These are phyloP conservation scores for Cutaneotrichosporon sp. DNA, from an alignment of 1,284 basidiomycete species.

Conservation along the genomic window DNA sequence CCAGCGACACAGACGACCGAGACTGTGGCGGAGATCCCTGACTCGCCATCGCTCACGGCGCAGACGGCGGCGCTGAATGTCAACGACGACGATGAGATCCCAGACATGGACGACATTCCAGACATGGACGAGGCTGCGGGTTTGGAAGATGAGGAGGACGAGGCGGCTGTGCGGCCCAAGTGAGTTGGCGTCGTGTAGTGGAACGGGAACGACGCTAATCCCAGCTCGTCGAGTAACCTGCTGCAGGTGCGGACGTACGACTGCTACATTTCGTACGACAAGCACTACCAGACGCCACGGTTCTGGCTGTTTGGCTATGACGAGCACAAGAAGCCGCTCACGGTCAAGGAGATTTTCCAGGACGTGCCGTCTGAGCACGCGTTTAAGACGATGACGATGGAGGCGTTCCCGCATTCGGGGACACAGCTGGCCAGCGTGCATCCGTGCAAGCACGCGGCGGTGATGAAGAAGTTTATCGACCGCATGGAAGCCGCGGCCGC, in stretches of 20 bases:
- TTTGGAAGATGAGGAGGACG: slow-evolving; percentile 68
- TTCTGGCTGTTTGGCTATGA: slow-evolving; percentile 94
- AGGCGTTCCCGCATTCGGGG: slow-evolving; percentile 87
- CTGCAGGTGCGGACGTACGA: slow-evolving; percentile 97
- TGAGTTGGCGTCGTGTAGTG: slow-evolving; percentile 2
- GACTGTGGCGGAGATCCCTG: slow-evolving; percentile 44
- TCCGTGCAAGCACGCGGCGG: slow-evolving; percentile 96
- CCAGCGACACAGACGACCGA: slow-evolving; percentile 19
- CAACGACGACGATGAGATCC: slow-evolving; percentile 54
- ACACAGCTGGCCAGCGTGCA: slow-evolving; percentile 87
- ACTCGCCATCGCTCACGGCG: slow-evolving; percentile 28
- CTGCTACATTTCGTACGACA: slow-evolving; percentile 98
- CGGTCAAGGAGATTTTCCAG: slow-evolving; percentile 88
- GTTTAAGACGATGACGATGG: slow-evolving; percentile 97
- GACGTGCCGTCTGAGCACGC: slow-evolving; percentile 97
- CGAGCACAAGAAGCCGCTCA: slow-evolving; percentile 83
- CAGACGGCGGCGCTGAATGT: slow-evolving; percentile 49
- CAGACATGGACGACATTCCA: slow-evolving; percentile 84
- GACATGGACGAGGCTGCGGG: slow-evolving; percentile 77
- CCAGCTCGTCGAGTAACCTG: slow-evolving; percentile 57
- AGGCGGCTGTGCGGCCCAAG: slow-evolving; percentile 47
- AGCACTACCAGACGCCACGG: slow-evolving; percentile 93
- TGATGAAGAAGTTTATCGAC: slow-evolving; percentile 99
- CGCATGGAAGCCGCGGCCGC: slow-evolving; percentile 84
- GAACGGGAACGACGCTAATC: neutral